These are phyloP conservation scores for Phytophthora pinifolia DNA, from an alignment of 352 stramenopile genomes.

Conservation along the genomic window DNA sequence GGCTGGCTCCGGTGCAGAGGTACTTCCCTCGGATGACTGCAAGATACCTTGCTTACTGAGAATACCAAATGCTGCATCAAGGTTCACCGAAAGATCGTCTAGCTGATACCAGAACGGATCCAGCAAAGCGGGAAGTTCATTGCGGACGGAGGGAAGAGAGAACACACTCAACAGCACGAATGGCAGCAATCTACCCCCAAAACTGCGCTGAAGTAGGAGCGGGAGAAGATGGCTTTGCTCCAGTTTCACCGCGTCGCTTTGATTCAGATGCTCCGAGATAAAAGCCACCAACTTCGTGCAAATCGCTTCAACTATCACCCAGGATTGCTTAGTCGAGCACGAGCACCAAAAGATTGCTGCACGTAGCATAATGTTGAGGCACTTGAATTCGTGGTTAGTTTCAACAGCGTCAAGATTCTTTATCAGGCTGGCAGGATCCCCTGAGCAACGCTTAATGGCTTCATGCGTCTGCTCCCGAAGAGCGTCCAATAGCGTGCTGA, in stretches of 20 bases:
- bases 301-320: constrained; percentile 57
- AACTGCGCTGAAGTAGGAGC: constrained; percentile 53
- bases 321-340: constrained; percentile 42
- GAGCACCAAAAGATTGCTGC: constrained; percentile 79
- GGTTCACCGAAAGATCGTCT: constrained; percentile 35
- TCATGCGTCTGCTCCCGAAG: constrained; percentile 42
- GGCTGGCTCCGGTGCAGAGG: background rate
- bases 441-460: constrained; percentile 10
- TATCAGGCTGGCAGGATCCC: constrained; percentile 14
- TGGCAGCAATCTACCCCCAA: constrained; percentile 70
- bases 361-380: constrained; percentile 75
- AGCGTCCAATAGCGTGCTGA: constrained; percentile 56
- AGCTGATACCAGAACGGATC: constrained; percentile 49
- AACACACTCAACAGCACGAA: constrained; percentile 71
- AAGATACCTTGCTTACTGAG: constrained; percentile 15
- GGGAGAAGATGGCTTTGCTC: constrained; percentile 26
- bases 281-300: constrained; percentile 59
- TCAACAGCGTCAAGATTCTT: constrained; percentile 48
- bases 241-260: constrained; percentile 14
- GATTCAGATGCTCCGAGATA: constrained; percentile 39
- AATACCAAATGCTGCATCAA: constrained; percentile 15
- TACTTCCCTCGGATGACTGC: background rate
- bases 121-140: constrained; percentile 39
- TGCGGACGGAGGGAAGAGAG: constrained; percentile 63
- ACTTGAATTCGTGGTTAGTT: constrained; percentile 69